Conservation (phyloP, 2,329 filamentous ascomycete species). For the Pseudocercospora crystallina region DNA sequence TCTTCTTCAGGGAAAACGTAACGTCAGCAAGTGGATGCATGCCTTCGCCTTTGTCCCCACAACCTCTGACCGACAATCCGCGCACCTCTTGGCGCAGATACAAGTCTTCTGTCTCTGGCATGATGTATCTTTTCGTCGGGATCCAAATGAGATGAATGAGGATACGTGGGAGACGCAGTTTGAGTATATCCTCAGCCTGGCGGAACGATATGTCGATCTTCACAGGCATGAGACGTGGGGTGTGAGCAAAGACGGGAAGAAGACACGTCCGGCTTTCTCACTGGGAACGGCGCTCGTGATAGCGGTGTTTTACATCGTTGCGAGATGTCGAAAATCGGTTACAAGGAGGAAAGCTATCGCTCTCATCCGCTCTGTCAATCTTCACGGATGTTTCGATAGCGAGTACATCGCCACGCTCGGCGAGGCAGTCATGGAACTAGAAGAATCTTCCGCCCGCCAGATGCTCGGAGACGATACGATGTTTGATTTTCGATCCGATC, state of each 20-base stretch:
- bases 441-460: not conserved
- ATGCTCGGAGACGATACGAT: too few relatives aligned
- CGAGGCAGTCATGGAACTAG: not conserved
- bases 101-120: slow-evolving; percentile 3
- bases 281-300: not conserved
- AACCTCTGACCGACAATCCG: not conserved
- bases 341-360: not conserved
- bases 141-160: not conserved
- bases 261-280: not conserved
- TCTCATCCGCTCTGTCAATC: not conserved
- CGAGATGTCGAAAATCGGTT: not conserved
- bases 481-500: not conserved
- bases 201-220: not conserved
- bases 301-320: not conserved
- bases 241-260: not conserved
- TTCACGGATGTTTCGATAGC: not conserved
- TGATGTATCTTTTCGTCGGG: not conserved
- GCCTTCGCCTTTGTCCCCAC: not conserved
- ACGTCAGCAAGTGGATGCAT: not conserved
- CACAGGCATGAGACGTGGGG: not conserved
- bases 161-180: slow-evolving; percentile 1
- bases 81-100: not conserved
- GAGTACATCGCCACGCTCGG: not conserved
- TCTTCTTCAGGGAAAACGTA: not conserved
- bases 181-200: slow-evolving; percentile 1